Evolutionary conservation across 225 moss, liverwort and hornwort species (phyloP), one percentile per base, ranked within the genome.

Genomic region (Neckera pumila): DNA sequence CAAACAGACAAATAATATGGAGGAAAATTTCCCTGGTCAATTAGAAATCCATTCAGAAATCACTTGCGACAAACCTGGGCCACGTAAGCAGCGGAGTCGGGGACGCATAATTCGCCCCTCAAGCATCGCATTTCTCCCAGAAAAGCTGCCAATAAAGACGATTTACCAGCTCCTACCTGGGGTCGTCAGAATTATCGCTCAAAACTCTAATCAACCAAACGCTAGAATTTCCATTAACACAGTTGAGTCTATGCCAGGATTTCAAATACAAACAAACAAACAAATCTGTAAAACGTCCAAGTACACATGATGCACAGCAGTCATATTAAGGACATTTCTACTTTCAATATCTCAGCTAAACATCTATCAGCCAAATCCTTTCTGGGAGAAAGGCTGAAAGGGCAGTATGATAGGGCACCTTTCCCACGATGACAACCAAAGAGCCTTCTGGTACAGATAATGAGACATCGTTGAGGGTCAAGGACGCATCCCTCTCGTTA

Each of bases 71-170:
- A 85, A 80, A 96, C 98, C 95, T 98, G 98, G 87, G 98, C 89
- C 57, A 96, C 95, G 87, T 95, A 97, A 80, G 95, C 98, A 74
- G 89, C 92, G 86, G 93, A 95, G 74, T 95, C 98, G 61, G 79
- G 74, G 73, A 94, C 92, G 84, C 91, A 79, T 87, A 92, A 89
- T 79, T 91, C 84, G 66, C 98, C 98, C 76, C 92, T 90, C 47
- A 94, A 63, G 84, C 97, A 96, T 31, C 91, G 96, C 98, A 98
- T 96, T 87, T 98, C 98, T 86, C 98, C 98, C 87, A 98, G 92
- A 51, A 96, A 83, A 80, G 97, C 95, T 70, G 90, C 95, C 80
- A 98, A 85, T 77, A 98, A 89, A 25, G 98, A 98, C 77, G 96
- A 96, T 87, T 98, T 98, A 30, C 98, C 98, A 82, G 96, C 93